A percentile compares a stretch with the other conserved stretches of the same genome.
phyloP scores from a whole-genome alignment of 2,329 filamentous ascomycete genomes.

The Hymenoscyphus repandus region DNA sequence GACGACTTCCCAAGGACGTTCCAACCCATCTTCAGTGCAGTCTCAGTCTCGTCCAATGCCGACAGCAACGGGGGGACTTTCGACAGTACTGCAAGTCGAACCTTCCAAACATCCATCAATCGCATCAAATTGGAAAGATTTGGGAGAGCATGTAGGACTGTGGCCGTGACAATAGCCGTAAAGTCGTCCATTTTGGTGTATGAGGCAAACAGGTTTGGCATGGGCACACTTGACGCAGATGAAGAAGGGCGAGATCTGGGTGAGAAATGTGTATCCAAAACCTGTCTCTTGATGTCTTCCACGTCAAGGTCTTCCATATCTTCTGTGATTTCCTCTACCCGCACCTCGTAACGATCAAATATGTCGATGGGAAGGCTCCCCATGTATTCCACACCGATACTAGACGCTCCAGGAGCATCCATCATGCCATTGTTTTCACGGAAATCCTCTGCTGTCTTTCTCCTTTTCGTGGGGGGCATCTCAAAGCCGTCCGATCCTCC shows the following conservation, averaged over 20 bases:
- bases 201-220: constrained; percentile 39
- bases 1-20: constrained; percentile 44
- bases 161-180: constrained; percentile 83
- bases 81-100: constrained; percentile 68
- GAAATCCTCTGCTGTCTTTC: constrained; percentile 18
- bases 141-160: constrained; percentile 83
- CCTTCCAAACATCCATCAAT: constrained; percentile 72
- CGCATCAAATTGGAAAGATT: constrained; percentile 68
- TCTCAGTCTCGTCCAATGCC: constrained; percentile 61
- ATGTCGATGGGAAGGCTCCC: constrained; percentile 65
- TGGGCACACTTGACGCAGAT: constrained; percentile 39
- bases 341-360: constrained; percentile 63
- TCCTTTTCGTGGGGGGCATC: constrained; percentile 38
- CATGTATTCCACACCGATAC: constrained; percentile 18
- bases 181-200: constrained; percentile 81
- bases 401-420: constrained; percentile 6
- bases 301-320: constrained; percentile 67
- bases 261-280: constrained; percentile 74
- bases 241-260: constrained; percentile 50
- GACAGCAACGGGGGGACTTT: constrained; percentile 65
- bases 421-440: constrained; percentile 15
- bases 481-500: constrained; percentile 51
- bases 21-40: constrained; percentile 63
- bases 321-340: constrained; percentile 67
- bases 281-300: constrained; percentile 84